Conservation (phyloP, 352 stramenopile genomes). For the Plasmopara muralis region DNA sequence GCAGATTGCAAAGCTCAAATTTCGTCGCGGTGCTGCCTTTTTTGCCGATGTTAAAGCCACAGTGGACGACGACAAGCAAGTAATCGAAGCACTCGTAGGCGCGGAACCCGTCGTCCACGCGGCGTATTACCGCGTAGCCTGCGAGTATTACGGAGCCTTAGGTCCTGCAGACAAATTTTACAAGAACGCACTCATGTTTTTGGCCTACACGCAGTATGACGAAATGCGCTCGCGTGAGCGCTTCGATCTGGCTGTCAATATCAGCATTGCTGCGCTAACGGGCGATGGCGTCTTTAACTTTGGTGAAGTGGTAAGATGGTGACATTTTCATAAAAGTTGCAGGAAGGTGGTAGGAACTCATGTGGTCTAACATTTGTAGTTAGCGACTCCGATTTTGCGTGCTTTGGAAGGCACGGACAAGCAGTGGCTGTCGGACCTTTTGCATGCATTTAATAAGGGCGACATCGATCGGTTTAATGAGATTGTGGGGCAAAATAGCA, state of each 20-base stretch:
- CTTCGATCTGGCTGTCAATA: conserved; percentile 88
- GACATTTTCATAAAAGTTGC: no score
- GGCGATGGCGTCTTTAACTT: conserved; percentile 98
- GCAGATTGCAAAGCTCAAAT: conserved; percentile 69
- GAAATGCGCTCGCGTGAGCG: conserved; percentile 74
- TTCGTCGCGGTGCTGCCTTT: conserved; percentile 52
- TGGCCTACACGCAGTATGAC: conserved; percentile 94
- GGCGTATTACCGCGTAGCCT: conserved; percentile 89
- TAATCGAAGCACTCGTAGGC: conserved; percentile 76
- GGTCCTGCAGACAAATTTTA: conserved; percentile 96
- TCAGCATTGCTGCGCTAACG: conserved; percentile 94
- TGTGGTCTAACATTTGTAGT: conserved; percentile 19
- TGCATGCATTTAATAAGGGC: conserved; percentile 92
- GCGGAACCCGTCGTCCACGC: conserved; percentile 90
- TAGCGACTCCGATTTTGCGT: conserved; percentile 90
- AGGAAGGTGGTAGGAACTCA: no score
- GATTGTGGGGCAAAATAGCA: conserved; percentile 63
- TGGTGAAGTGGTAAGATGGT: conserved; percentile 88
- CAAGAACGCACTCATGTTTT: conserved; percentile 93
- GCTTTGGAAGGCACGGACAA: conserved; percentile 88
- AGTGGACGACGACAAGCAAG: conserved; percentile 64
- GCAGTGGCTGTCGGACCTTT: conserved; percentile 91
- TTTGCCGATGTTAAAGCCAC: conserved; percentile 54
- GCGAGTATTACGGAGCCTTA: conserved; percentile 88
- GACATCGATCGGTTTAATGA: conserved; percentile 94